These are phyloP conservation scores for Luffa acutangula DNA, from an alignment of 306 rosid species.

Conservation along the genomic window DNA sequence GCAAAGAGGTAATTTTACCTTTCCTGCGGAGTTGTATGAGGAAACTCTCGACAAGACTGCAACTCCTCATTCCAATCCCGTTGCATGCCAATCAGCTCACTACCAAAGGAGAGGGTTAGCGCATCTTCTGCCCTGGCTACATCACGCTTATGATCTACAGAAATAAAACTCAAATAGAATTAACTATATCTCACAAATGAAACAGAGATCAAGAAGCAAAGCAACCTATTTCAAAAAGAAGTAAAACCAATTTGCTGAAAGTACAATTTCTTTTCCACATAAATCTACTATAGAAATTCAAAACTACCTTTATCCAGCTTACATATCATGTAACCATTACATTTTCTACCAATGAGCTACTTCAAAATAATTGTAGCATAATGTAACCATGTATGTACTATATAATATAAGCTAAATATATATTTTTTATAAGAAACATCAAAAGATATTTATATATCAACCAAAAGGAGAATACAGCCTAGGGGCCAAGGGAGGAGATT, in stretches of 20 bases:
- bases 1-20: slow-evolving; percentile 31
- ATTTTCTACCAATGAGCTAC: slow-evolving; percentile 1
- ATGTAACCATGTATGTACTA: not conserved
- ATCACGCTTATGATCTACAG: slow-evolving; percentile 80
- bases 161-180: not conserved
- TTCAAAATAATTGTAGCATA: not conserved
- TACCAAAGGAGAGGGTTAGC: slow-evolving; percentile 83
- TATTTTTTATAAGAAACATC: no score
- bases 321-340: not conserved
- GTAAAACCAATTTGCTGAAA: not conserved
- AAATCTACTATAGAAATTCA: not conserved
- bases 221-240: not conserved
- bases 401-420: no score
- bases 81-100: slow-evolving; percentile 97
- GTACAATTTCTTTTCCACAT: not conserved
- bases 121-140: slow-evolving; percentile 94
- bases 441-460: no score
- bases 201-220: not conserved
- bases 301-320: not conserved
- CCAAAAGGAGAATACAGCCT: no score
- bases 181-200: not conserved
- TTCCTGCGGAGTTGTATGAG: slow-evolving; percentile 85
- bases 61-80: slow-evolving; percentile 99
- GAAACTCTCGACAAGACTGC: slow-evolving; percentile 97
- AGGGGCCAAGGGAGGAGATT: no score